These are phyloP conservation scores for Sarocladiaceae sp. DNA, from an alignment of 2,329 filamentous ascomycete species.

Conservation along the genomic window DNA sequence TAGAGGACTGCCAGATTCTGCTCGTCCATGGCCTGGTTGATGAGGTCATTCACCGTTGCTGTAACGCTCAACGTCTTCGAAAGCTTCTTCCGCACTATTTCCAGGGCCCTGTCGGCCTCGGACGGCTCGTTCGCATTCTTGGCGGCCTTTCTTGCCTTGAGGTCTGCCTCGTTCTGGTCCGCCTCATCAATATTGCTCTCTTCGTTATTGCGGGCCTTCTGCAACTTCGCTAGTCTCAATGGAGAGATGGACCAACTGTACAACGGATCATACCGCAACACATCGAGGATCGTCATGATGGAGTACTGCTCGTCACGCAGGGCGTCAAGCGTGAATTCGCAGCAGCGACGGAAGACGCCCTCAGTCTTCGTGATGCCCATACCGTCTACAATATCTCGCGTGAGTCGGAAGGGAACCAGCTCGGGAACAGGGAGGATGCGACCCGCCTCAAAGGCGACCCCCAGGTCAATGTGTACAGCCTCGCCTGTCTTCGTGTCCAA, in stretches of 20 bases:
- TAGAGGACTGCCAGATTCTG: constrained; percentile 88
- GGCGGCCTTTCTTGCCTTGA: constrained; percentile 25
- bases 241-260: constrained; percentile 92
- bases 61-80: constrained; percentile 90
- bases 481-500: constrained; percentile 87
- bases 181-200: constrained; percentile 33
- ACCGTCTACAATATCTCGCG: constrained; percentile 90
- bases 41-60: constrained; percentile 94
- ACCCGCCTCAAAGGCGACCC: constrained; percentile 94
- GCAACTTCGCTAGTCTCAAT: constrained; percentile 59
- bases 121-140: constrained; percentile 48
- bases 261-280: constrained; percentile 94
- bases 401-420: constrained; percentile 91
- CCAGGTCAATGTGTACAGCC: constrained; percentile 94
- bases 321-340: constrained; percentile 94
- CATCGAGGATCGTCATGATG: constrained; percentile 98
- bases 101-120: constrained; percentile 87
- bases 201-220: constrained; percentile 54
- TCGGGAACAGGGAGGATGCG: constrained; percentile 94
- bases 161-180: constrained; percentile 35
- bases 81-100: constrained; percentile 93
- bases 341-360: constrained; percentile 95
- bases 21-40: constrained; percentile 93
- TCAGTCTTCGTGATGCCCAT: constrained; percentile 96
- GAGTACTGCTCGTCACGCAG: constrained; percentile 92